Evolutionary conservation across 2,329 filamentous ascomycete species (phyloP).

Genomic region (Tolypocladium paradoxum): DNA sequence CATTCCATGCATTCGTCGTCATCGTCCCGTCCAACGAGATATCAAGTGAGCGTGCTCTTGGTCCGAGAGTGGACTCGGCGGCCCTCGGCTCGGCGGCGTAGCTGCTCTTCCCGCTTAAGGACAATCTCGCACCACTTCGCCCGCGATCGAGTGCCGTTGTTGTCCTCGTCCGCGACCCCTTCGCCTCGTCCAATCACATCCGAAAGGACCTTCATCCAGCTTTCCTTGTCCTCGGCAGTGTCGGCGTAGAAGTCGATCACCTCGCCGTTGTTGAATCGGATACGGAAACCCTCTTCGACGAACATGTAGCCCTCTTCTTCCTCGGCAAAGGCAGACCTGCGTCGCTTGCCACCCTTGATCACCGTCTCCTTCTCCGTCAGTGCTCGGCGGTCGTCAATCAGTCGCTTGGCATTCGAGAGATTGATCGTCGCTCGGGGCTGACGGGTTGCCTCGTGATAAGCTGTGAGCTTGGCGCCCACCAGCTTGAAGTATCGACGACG

Average conservation of each 20-base stretch:
- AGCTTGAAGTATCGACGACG: slow-evolving; percentile 96
- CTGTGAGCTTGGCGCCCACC: slow-evolving; percentile 79
- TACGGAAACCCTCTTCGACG: slow-evolving; percentile 96
- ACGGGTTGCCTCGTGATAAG: slow-evolving; percentile 89
- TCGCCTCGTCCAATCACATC: slow-evolving; percentile 55
- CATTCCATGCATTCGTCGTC: neutral
- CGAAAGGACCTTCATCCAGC: slow-evolving; percentile 82
- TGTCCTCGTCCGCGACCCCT: slow-evolving; percentile 35
- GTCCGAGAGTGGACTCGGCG: slow-evolving; percentile 43
- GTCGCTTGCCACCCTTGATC: slow-evolving; percentile 65
- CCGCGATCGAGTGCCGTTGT: slow-evolving; percentile 29
- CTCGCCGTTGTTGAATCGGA: slow-evolving; percentile 96
- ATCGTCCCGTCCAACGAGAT: neutral
- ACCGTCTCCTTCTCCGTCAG: slow-evolving; percentile 76
- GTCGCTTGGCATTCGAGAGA: slow-evolving; percentile 77
- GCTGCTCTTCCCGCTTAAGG: slow-evolving; percentile 50
- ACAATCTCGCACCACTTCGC: slow-evolving; percentile 59
- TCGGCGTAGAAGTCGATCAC: slow-evolving; percentile 98
- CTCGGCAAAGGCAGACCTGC: slow-evolving; percentile 91
- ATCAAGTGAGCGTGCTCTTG: slow-evolving; percentile 45
- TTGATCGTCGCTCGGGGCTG: slow-evolving; percentile 97
- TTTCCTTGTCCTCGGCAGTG: slow-evolving; percentile 74
- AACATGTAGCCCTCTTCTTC: slow-evolving; percentile 99
- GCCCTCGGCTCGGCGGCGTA: slow-evolving; percentile 43
- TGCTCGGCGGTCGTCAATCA: slow-evolving; percentile 84